These are phyloP conservation scores for Persicaria maculosa DNA, from an alignment of 148 eudicot genomes.

Conservation along the genomic window DNA sequence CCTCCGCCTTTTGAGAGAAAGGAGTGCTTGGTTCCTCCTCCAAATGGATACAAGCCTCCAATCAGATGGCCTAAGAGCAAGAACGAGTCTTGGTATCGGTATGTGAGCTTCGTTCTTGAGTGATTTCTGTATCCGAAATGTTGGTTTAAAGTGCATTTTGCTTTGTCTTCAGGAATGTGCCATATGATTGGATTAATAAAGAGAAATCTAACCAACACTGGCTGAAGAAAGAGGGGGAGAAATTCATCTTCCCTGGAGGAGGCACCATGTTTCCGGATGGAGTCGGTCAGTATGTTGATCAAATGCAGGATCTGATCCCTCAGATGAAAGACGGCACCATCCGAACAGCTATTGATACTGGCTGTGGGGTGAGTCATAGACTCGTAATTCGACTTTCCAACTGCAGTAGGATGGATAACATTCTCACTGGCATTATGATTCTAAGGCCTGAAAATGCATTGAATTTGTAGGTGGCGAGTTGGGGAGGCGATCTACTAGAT, in stretches of 20 bases:
- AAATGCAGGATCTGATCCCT: slow-evolving; percentile 76
- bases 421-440: too few relatives aligned
- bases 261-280: slow-evolving; percentile 97
- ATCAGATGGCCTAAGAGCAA: slow-evolving; percentile 97
- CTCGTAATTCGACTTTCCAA: not conserved
- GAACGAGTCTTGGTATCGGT: slow-evolving; percentile 96
- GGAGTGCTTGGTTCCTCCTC: slow-evolving; percentile 92
- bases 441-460: too few relatives aligned
- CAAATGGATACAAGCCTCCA: slow-evolving; percentile 82
- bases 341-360: slow-evolving; percentile 95
- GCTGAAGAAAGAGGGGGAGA: slow-evolving; percentile 92
- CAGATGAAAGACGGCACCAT: slow-evolving; percentile 85
- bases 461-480: slow-evolving; percentile 69
- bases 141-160: slow-evolving; percentile 8
- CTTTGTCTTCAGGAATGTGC: slow-evolving; percentile 61
- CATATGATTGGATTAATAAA: slow-evolving; percentile 89
- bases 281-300: slow-evolving; percentile 69
- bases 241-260: slow-evolving; percentile 91
- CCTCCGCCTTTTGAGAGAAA: slow-evolving; percentile 72
- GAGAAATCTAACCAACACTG: slow-evolving; percentile 92
- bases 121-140: not conserved
- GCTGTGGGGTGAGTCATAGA: slow-evolving; percentile 63
- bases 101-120: slow-evolving; percentile 9
- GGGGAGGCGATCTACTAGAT: slow-evolving; percentile 89
- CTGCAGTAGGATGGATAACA: not conserved